Evolutionary conservation across 2,329 filamentous ascomycete genomes (phyloP).

Genomic region (Fusarium anguioides): DNA sequence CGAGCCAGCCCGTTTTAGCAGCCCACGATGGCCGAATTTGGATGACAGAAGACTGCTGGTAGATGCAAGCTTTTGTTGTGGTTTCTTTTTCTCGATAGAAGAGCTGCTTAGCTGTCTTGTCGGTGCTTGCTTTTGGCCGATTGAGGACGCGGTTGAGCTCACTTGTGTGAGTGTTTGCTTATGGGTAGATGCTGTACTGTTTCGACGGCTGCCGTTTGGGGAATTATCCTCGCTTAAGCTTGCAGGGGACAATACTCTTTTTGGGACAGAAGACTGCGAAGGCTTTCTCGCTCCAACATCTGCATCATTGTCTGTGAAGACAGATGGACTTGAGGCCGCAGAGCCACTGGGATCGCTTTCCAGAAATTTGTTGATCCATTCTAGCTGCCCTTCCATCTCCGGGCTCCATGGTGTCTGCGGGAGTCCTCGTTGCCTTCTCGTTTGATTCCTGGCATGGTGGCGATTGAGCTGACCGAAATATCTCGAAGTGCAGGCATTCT

Average conservation of each 20-base stretch:
- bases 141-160: not conserved
- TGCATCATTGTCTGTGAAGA: not conserved
- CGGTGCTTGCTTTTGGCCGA: not conserved
- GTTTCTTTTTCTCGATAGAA: not conserved
- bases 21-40: slow-evolving; percentile 18
- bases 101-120: slow-evolving; percentile 6
- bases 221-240: slow-evolving; percentile 9
- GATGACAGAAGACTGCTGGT: slow-evolving; percentile 9
- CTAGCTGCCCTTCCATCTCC: slow-evolving; percentile 38
- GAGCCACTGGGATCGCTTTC: slow-evolving; percentile 4
- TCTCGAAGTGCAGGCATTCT: slow-evolving; percentile 47
- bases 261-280: not conserved
- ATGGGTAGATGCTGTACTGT: slow-evolving; percentile 1
- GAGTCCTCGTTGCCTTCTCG: slow-evolving; percentile 54
- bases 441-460: slow-evolving; percentile 58
- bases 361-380: slow-evolving; percentile 27
- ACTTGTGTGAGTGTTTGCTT: not conserved
- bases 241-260: not conserved
- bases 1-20: slow-evolving; percentile 3
- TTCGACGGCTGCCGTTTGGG: slow-evolving; percentile 5
- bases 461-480: slow-evolving; percentile 49
- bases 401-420: slow-evolving; percentile 33
- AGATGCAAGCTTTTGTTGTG: slow-evolving; percentile 6
- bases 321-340: slow-evolving; percentile 5
- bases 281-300: slow-evolving; percentile 3